Evolutionary conservation across 2,329 filamentous ascomycete species (phyloP), one percentile per base, ranked within the genome.

Genomic region (Hypoxylon rubiginosum): DNA sequence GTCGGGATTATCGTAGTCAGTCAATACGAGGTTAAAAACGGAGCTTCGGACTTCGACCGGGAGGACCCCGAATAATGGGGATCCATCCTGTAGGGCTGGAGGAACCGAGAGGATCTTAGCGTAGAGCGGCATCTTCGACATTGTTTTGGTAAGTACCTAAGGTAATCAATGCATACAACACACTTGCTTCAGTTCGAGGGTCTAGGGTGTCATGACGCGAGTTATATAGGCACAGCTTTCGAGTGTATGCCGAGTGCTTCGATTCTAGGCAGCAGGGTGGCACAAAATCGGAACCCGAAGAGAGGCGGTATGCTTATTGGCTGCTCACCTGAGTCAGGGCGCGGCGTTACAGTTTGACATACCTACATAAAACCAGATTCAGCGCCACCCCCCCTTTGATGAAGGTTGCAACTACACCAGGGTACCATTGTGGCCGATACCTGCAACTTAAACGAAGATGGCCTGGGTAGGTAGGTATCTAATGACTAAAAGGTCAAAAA

Each of bases 31-130:
- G 32, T 45, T 36, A 24, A 58, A 58, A 45, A 58, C 50, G 32
- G 32, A 39, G 45, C 19, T 58, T 30, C 55, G 55, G 45, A 58
- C n/a, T 50, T 58, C 55, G 45, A 45, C 55, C 45, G 55, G 55
- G 45, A 58, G 45, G 13, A 50, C 45, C 13, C 45, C 45, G 45
- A 58, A 58, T 7, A 58, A 45, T 41, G 55, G 55, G 4, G 55
- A 58, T 50, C 43, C 55, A 41, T 50, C 55, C 45, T 58, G 55
- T 30, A 6, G 32, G 32, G 32, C 43, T 28, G 45, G 45, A 13
- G 55, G 55, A 32, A 50, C 30, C 19, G 55, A 39, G 21, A 58
- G 55, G 55, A 58, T 58, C 55, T 50, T 17, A 30, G 32, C 24
- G 32, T 58, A 32, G 15, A 58, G 55, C 17, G 55, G 55, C 9